Percentiles rank a stretch among this genome's conserved stretches.
phyloP scores from a whole-genome alignment of 2,329 filamentous ascomycete species.

The Pestalotiopsis sp. region DNA sequence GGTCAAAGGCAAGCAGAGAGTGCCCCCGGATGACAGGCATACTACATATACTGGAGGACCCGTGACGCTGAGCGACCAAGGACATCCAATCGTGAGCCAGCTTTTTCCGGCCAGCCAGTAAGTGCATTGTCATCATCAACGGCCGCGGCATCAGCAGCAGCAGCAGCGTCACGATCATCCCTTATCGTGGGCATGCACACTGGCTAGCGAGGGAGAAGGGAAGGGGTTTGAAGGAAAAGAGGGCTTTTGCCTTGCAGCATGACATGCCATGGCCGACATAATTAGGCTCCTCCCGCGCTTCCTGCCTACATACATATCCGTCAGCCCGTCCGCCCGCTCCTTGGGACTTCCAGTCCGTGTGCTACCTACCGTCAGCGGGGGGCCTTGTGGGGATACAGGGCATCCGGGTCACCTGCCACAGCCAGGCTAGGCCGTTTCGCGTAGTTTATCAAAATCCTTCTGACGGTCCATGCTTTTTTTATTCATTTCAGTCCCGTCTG shows the following conservation, averaged over 20 bases:
- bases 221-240: neutral
- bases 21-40: neutral
- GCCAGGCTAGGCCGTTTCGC: neutral
- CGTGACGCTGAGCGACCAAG: neutral
- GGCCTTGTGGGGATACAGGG: neutral
- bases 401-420: neutral
- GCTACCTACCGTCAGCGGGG: neutral
- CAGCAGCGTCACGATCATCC: neutral
- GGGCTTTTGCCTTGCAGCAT: neutral
- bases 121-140: neutral
- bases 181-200: neutral
- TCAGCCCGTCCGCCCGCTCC: neutral
- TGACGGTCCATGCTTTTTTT: neutral
- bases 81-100: neutral
- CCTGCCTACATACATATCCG: constrained; percentile 6
- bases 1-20: neutral
- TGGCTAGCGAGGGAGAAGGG: neutral
- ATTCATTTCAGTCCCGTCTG: neutral
- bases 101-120: neutral
- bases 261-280: neutral
- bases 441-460: constrained; percentile 2
- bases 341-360: neutral
- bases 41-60: neutral
- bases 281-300: constrained; percentile 9
- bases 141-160: neutral